Conservation (phyloP, 139 green algal genomes). For the Chlamydomonas sphaeroides region DNA sequence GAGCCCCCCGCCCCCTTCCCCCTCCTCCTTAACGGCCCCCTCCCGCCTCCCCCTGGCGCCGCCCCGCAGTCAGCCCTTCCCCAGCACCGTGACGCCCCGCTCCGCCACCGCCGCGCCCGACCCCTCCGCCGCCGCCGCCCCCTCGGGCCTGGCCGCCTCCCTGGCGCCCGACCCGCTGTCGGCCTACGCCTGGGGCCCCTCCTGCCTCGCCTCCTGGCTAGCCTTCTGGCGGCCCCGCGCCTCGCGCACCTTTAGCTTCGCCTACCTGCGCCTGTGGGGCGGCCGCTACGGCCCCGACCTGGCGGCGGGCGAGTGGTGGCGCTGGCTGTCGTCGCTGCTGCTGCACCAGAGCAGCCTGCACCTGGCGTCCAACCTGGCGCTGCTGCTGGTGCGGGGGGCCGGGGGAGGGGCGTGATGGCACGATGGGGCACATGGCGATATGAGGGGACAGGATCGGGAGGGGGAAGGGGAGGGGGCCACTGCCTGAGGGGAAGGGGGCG, state of each 20-base stretch:
- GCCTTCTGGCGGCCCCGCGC: neutral
- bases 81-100: neutral
- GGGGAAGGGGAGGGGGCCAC: too few relatives aligned
- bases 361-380: slow-evolving; percentile 69
- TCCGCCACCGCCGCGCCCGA: neutral
- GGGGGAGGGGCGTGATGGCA: too few relatives aligned
- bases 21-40: too few relatives aligned
- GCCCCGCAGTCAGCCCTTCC: neutral
- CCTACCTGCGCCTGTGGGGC: slow-evolving; percentile 42
- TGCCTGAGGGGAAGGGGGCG: neutral
- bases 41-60: too few relatives aligned
- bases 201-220: slow-evolving; percentile 1
- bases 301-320: slow-evolving; percentile 48
- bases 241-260: slow-evolving; percentile 13
- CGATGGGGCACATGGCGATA: too few relatives aligned
- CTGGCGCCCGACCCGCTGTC: too few relatives aligned
- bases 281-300: slow-evolving; percentile 42
- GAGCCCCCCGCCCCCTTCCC: too few relatives aligned
- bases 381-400: slow-evolving; percentile 60
- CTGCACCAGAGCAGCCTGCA: slow-evolving; percentile 71
- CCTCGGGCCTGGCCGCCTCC: neutral
- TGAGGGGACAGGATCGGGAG: too few relatives aligned
- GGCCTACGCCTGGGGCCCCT: slow-evolving; percentile 5
- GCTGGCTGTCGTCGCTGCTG: slow-evolving; percentile 70
- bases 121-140: neutral